phyloP scores from a whole-genome alignment of 768 basidiomycete species.

The Leccinum aurantiacum region DNA sequence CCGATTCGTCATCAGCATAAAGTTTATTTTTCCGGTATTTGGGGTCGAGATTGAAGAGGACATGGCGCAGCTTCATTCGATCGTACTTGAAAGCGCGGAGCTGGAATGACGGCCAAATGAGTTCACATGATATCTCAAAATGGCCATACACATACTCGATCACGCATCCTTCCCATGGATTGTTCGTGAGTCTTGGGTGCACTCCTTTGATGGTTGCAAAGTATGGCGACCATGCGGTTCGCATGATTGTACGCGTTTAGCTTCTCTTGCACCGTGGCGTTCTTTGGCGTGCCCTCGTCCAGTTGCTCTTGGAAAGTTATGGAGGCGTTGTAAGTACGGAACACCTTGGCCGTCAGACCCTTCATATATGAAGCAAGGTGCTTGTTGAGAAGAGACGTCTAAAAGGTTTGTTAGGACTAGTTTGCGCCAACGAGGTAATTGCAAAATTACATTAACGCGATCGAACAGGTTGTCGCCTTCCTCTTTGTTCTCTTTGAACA shows the following conservation, averaged over 20 bases:
- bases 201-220: conserved; percentile 98
- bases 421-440: conserved; percentile 1
- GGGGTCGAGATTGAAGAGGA: conserved; percentile 72
- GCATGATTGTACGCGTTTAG: conserved; percentile 96
- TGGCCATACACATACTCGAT: conserved; percentile 61
- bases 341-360: conserved; percentile 97
- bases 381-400: conserved; percentile 88
- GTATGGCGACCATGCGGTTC: conserved; percentile 93
- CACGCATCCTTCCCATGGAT: conserved; percentile 90
- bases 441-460: conserved; percentile 71
- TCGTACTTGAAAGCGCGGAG: conserved; percentile 91
- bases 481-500: conserved; percentile 93
- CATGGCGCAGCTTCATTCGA: conserved; percentile 93
- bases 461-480: conserved; percentile 91
- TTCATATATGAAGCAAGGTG: conserved; percentile 94
- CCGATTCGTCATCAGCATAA: conserved; percentile 83
- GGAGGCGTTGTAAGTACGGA: conserved; percentile 99
- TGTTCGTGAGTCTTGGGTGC: conserved; percentile 91
- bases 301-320: conserved; percentile 92
- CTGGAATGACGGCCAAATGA: conserved; percentile 41
- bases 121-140: background rate
- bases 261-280: conserved; percentile 89
- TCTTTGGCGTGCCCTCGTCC: conserved; percentile 66
- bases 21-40: conserved; percentile 81
- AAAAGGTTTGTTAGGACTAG: conserved; percentile 21